A percentile compares a stretch with the other conserved stretches of the same genome.
Evolutionary conservation across 352 stramenopile genomes (phyloP).

Genomic region (Phytophthora colocasiae): DNA sequence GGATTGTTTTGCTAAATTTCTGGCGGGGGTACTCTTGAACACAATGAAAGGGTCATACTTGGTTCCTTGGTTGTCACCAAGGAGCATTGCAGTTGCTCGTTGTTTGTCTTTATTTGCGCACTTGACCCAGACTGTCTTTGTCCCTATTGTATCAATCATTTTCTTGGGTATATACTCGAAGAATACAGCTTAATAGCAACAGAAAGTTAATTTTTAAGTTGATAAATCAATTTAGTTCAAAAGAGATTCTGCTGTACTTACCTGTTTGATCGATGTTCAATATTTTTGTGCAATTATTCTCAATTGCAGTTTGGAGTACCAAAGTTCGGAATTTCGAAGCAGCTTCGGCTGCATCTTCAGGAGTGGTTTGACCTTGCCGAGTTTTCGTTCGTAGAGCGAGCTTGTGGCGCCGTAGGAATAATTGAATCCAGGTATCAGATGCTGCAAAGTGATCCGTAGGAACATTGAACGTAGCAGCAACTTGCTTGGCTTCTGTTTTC

Average conservation of each 20-base stretch:
- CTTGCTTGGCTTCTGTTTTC: constrained; percentile 9
- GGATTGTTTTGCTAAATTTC: neutral
- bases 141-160: constrained; percentile 4
- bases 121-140: constrained; percentile 17
- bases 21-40: constrained; percentile 7
- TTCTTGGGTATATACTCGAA: constrained; percentile 22
- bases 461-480: constrained; percentile 5
- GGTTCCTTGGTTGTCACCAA: neutral
- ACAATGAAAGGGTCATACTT: constrained; percentile 14
- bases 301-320: constrained; percentile 8
- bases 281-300: constrained; percentile 16
- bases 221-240: neutral
- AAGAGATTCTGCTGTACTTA: neutral
- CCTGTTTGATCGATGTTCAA: constrained; percentile 19
- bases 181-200: constrained; percentile 12
- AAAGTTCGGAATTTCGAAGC: neutral
- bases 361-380: constrained; percentile 16
- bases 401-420: constrained; percentile 6
- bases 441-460: neutral
- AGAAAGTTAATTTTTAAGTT: neutral
- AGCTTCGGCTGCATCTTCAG: constrained; percentile 11
- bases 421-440: constrained; percentile 2
- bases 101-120: constrained; percentile 17
- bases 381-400: constrained; percentile 3
- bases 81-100: constrained; percentile 11